Base-by-base conservation (phyloP, 306 rosid genomes). In the Rubus idaeus region DNA sequence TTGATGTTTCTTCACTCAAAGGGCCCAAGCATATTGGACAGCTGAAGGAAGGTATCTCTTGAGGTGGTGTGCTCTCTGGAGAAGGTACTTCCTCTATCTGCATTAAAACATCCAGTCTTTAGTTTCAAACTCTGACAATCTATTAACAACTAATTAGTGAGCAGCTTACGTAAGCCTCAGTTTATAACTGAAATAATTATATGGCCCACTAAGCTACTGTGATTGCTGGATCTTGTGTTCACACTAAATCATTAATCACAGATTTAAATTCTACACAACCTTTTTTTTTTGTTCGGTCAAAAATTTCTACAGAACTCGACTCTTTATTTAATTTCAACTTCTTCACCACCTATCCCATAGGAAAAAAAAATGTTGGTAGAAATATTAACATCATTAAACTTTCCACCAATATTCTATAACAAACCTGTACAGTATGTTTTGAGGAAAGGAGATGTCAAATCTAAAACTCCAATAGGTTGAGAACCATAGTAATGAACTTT, bases 1-100 rank as follows among this genome's bases (percentile, higher is more conserved):
- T 84, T 16, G 90, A 84, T 37, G 86, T 87, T 55, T 69, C 90
- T 74, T 87, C 88, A 41, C 62, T 82, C 69, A 87, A 49, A 20
- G 78, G 74, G 10, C 83, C 83, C 57, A 81, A 73, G 78, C 90
- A 87, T 42, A 87, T 84, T 8, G 86, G 75, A 64, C 90, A 87
- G 26, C 74, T 82, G 51, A 87, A 84, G 58, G 81, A 68, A 2
- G 86, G 76, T 67, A 46, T 67, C 23, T 71, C 75, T 13, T 72
- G 70, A n/a, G 72, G 57, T 53, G 69, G 46, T 8, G 44, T 30
- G 61, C 75, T 23, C 13, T 56, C 45, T 21, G 79, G 55, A 21
- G 21, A 39, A 65, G 76, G 35, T 58, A 58, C 81, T 77, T 80
- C 71, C 49, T 49, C 58, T 55, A 45, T 46, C 89, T 85, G 84